Evolutionary conservation across 176 grass and related monocot genomes (phyloP), one percentile per base, ranked within the genome.

Genomic region (Avena atlantica): DNA sequence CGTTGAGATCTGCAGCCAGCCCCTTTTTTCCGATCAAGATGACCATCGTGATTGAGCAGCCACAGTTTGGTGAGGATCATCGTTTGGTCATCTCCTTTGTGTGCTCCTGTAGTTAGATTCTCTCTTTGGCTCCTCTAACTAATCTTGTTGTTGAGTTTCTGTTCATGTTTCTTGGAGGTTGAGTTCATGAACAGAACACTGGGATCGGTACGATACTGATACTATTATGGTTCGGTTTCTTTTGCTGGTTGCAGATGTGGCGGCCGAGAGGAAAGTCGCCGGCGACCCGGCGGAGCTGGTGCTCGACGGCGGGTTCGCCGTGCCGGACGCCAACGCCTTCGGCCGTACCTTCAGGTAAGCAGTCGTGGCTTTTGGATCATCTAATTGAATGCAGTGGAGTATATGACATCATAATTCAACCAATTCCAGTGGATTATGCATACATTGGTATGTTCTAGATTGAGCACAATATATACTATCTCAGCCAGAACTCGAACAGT

Each of bases 241-340:
- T 21, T 11, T 23, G 42, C 0, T 8, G 0, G 8, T 70, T 85
- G 69, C 23, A 95, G 92, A 83, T 84, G 85, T 6, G 27, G 40
- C 6, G 23, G 84, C 34, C 48, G 93, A 89, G 58, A 83, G 55
- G 79, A 95, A 87, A 48, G 69, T 75, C 57, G 16, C 25, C 83
- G 50, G 50, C 21, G 58, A 84, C 36, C 20, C 63, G 2, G 85
- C 64, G 15, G 95, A 91, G 19, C 84, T 93, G 59, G 74, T 90
- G 86, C 81, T 92, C 4, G 88, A 98, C 72, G 93, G 64, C 67
- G 93, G 92, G 55, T 98, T 98, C 61, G 71, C 91, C 69, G 51
- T 94, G 70, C 93, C 96, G 70, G 93, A 91, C 24, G 48, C 87
- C 23, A 98, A 98, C 76, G 88, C 96, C 13, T 98, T 98, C 65